Evolutionary conservation across 2,329 filamentous ascomycete species (phyloP).

Genomic region (Trichophyton simii): DNA sequence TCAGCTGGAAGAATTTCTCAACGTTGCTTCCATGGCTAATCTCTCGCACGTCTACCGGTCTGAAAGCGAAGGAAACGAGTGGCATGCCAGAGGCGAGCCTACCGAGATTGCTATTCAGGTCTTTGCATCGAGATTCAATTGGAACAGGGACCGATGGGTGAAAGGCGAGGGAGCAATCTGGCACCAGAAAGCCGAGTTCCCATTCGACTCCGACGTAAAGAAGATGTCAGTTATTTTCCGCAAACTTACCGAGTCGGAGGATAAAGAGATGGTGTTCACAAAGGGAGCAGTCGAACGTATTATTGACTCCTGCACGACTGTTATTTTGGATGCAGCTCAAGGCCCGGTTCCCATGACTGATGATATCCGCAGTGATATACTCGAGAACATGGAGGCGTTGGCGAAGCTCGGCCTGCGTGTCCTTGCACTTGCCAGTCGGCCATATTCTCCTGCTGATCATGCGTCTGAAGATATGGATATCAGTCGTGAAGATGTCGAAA

Average conservation of each 20-base stretch:
- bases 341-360: slow-evolving; percentile 38
- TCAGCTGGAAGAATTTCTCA: slow-evolving; percentile 44
- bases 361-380: slow-evolving; percentile 43
- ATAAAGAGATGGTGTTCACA: slow-evolving; percentile 27
- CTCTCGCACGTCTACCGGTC: slow-evolving; percentile 49
- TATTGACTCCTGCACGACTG: slow-evolving; percentile 47
- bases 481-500: slow-evolving; percentile 51
- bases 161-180: slow-evolving; percentile 40
- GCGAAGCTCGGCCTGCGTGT: slow-evolving; percentile 57
- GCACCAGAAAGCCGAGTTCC: slow-evolving; percentile 54
- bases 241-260: slow-evolving; percentile 15
- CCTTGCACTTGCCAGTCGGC: slow-evolving; percentile 49
- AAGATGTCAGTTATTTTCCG: slow-evolving; percentile 62
- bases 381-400: slow-evolving; percentile 57
- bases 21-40: slow-evolving; percentile 53
- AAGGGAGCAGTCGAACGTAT: slow-evolving; percentile 49
- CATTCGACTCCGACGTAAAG: slow-evolving; percentile 63
- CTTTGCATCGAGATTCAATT: slow-evolving; percentile 56
- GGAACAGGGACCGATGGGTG: slow-evolving; percentile 44
- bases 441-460: slow-evolving; percentile 18
- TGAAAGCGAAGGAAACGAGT: slow-evolving; percentile 35
- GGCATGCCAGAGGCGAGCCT: slow-evolving; percentile 54
- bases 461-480: slow-evolving; percentile 30
- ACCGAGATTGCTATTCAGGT: slow-evolving; percentile 67
- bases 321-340: slow-evolving; percentile 35